Evolutionary conservation across 805 yeast species (phyloP).

Genomic region (Metschnikowia continentalis): DNA sequence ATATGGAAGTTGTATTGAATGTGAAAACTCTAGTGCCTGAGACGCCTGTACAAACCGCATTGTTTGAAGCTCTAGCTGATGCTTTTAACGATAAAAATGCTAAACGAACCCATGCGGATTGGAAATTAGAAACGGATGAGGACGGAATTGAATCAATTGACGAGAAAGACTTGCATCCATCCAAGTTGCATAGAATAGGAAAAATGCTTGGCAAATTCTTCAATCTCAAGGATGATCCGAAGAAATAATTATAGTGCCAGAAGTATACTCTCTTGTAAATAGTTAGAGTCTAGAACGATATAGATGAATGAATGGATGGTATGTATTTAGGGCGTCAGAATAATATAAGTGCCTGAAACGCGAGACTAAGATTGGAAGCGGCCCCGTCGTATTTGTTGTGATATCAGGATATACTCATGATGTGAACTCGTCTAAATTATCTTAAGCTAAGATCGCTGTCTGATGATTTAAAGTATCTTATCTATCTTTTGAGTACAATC

Average conservation of each 20-base stretch:
- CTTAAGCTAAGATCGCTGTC: too few species aligned
- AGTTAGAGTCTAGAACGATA: background rate
- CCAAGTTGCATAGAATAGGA: slow-evolving; percentile 53
- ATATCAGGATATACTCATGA: too few species aligned
- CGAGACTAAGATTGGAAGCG: background rate
- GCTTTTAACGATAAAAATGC: slow-evolving; percentile 80
- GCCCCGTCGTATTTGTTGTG: background rate
- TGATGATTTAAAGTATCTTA: too few species aligned
- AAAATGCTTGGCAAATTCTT: slow-evolving; percentile 56
- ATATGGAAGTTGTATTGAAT: slow-evolving; percentile 67
- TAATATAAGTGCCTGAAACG: background rate
- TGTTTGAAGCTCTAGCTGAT: slow-evolving; percentile 93
- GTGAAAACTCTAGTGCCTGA: slow-evolving; percentile 71
- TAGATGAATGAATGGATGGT: background rate
- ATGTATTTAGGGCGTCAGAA: background rate
- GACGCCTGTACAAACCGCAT: slow-evolving; percentile 79
- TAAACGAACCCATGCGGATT: slow-evolving; percentile 53
- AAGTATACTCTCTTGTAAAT: background rate
- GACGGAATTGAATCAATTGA: slow-evolving; percentile 22
- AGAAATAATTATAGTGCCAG: slow-evolving; percentile 2
- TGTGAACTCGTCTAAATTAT: too few species aligned
- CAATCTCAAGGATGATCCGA: slow-evolving; percentile 34
- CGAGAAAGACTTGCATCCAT: slow-evolving; percentile 42
- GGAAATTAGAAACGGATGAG: slow-evolving; percentile 32
- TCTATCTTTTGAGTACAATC: too few species aligned